Evolutionary conservation across 2,329 filamentous ascomycete genomes (phyloP), one percentile per base, ranked within the genome.

Genomic region (Endothia cerciana): DNA sequence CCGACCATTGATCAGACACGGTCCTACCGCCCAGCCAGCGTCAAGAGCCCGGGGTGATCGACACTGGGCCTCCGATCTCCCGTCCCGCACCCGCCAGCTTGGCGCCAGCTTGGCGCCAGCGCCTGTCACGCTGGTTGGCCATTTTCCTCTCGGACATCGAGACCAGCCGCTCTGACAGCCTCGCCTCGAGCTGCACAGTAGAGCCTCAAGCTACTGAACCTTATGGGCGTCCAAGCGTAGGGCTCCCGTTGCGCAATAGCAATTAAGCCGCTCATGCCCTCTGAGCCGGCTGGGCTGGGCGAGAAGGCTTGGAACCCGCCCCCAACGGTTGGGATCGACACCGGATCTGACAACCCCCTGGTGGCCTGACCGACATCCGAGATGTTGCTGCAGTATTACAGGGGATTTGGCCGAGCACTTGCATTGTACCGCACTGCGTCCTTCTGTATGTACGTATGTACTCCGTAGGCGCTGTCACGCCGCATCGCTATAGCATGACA

Each of bases 21-120:
- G 5, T n/a, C 45, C 11, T 49, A 28, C 22, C 28, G 25, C 11
- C 45, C n/a, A 22, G n/a, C 45, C n/a, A 49, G 45, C n/a, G 10
- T 49, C n/a, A 53, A 60, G 36, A 53, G 40, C 56, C 59, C 30
- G 33, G 25, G 63, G 15, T 60, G 63, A 64, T 61, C 63, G 63
- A 55, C 63, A 19, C 47, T 30, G 22, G 30, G 40, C 19, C 51
- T n/a, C 30, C 30, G 51, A 36, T 55, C 30, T 55, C 28, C 51
- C 51, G 51, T 55, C 28, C 63, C 63, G 47, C 43, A 25, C 56
- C 30, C 15, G 15, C 40, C 40, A 49, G 45, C 45, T 49, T n/a
- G n/a, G n/a, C 61, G 28, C 40, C 61, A 55, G 61, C 61, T 38
- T 22, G 60, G 43, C 49, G 38, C 25, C 59, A 36, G 25, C 47